These are phyloP conservation scores for Stenogyne calaminthoides DNA, from an alignment of 305 asterid genomes.

Conservation along the genomic window DNA sequence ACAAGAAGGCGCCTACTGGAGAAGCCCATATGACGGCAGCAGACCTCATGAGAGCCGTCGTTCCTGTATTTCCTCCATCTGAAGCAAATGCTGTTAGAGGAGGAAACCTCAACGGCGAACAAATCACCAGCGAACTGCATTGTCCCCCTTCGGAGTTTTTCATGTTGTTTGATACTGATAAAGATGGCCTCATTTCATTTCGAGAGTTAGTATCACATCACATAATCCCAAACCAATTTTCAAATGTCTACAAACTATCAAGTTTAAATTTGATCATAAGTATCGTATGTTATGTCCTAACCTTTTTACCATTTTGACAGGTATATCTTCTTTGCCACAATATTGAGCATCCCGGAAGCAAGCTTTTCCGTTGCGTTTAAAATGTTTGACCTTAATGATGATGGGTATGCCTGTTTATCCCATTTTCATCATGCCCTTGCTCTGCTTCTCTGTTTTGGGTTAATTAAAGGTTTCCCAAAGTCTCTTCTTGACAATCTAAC, in stretches of 20 bases:
- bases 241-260: neutral
- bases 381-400: slow-evolving; percentile 76
- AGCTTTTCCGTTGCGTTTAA: slow-evolving; percentile 83
- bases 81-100: slow-evolving; percentile 67
- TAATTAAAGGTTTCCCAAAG: neutral
- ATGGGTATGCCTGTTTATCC: slow-evolving; percentile 54
- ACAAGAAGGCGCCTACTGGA: slow-evolving; percentile 50
- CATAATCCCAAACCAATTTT: neutral
- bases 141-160: slow-evolving; percentile 79
- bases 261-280: neutral
- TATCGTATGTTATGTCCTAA: neutral
- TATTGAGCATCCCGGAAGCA: slow-evolving; percentile 83
- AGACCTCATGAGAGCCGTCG: slow-evolving; percentile 86
- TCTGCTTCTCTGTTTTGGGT: neutral
- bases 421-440: neutral
- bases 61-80: slow-evolving; percentile 89
- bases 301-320: slow-evolving; percentile 36
- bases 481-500: neutral
- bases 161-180: slow-evolving; percentile 84
- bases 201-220: slow-evolving; percentile 59
- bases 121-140: slow-evolving; percentile 42
- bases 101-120: slow-evolving; percentile 78
- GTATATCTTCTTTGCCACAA: slow-evolving; percentile 85
- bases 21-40: slow-evolving; percentile 79
- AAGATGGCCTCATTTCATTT: slow-evolving; percentile 84